These are phyloP conservation scores for Fremontodendron californicum DNA, from an alignment of 345 rosid species.

Conservation along the genomic window DNA sequence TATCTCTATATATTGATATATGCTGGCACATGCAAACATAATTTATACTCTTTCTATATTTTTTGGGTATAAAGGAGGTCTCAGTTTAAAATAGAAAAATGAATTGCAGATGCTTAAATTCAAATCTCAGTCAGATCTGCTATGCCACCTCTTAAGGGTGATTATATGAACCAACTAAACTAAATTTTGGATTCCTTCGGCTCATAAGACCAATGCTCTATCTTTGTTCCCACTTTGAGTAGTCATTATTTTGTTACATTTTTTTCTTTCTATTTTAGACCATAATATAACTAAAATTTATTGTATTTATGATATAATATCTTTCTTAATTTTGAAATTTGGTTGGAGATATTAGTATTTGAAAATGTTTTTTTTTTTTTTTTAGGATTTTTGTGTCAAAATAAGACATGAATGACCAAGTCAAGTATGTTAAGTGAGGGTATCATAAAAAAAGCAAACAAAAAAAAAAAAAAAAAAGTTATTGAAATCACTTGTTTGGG, in stretches of 20 bases:
- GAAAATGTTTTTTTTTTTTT: not conserved
- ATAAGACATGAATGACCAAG: not conserved
- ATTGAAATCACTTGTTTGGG: not conserved
- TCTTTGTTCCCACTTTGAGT: no score
- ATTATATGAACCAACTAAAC: no score
- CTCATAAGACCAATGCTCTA: no score
- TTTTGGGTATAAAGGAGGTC: no score
- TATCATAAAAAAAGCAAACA: not conserved
- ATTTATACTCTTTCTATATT: no score
- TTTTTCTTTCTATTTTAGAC: not conserved
- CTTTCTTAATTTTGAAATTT: not conserved
- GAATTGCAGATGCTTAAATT: no score
- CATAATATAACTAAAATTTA: not conserved
- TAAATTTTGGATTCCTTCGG: no score
- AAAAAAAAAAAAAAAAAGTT: no score
- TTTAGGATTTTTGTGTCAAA: not conserved
- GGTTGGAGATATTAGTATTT: not conserved
- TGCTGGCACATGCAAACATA: not conserved
- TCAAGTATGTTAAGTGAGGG: not conserved
- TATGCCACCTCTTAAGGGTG: no score
- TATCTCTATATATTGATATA: not conserved
- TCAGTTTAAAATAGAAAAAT: no score
- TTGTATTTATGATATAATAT: not conserved
- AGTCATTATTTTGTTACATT: not conserved
- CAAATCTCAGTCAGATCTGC: no score